Percentiles rank a stretch among this genome's conserved stretches.
phyloP scores from a whole-genome alignment of 2,329 filamentous ascomycete species.

The Colletotrichum costaricense region DNA sequence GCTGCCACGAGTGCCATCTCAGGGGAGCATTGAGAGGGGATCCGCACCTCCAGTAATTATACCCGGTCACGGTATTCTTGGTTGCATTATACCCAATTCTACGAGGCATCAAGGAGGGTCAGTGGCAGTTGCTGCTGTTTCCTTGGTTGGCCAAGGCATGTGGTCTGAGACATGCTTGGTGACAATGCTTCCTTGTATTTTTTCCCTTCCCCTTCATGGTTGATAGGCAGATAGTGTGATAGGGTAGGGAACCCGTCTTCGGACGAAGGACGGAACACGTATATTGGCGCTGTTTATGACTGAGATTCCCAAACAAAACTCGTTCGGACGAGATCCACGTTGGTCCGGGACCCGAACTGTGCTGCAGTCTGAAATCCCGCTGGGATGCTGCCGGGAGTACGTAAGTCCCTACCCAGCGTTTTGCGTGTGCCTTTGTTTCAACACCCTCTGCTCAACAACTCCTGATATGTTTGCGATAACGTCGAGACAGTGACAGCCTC shows the following conservation, averaged over 20 bases:
- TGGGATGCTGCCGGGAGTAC: conserved; percentile 9
- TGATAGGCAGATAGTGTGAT: too few relatives aligned
- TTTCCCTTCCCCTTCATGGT: neutral
- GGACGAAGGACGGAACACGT: conserved; percentile 31
- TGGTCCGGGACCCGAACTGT: conserved; percentile 29
- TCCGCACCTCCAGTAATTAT: conserved; percentile 19
- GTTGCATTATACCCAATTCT: conserved; percentile 26
- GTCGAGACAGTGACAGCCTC: neutral
- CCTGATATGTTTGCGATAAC: neutral
- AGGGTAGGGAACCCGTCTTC: conserved; percentile 22
- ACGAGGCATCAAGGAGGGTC: conserved; percentile 12
- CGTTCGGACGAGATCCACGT: conserved; percentile 36
- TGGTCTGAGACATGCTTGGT: conserved; percentile 33
- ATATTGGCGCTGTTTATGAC: conserved; percentile 21
- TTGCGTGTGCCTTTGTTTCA: conserved; percentile 12
- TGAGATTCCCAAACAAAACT: conserved; percentile 32
- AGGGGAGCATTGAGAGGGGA: conserved; percentile 26
- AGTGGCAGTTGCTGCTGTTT: conserved; percentile 23
- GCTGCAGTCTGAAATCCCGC: conserved; percentile 28
- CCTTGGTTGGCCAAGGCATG: conserved; percentile 19
- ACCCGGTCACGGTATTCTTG: neutral
- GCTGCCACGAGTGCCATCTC: conserved; percentile 21
- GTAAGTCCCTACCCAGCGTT: conserved; percentile 6
- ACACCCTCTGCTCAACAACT: neutral
- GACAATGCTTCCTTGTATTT: conserved; percentile 23